A percentile compares a stretch with the other conserved stretches of the same genome.
Evolutionary conservation across 176 grass and related monocot genomes (phyloP).

Genomic region (sorghum (Sorghum bicolor)): DNA sequence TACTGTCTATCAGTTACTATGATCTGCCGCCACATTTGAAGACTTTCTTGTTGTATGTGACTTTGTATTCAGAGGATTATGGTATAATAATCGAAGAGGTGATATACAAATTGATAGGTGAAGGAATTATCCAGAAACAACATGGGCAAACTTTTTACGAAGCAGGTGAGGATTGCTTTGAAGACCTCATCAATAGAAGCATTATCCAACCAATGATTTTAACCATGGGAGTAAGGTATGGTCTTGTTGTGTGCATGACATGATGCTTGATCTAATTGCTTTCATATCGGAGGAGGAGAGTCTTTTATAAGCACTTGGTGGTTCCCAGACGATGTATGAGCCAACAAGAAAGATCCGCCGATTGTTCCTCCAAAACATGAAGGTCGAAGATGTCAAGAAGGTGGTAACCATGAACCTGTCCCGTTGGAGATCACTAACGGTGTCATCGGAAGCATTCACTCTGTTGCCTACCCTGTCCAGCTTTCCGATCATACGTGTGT

Average conservation of each 20-base stretch:
- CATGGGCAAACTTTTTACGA: not conserved
- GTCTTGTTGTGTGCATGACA: not conserved
- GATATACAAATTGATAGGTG: not conserved
- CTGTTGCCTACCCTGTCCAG: not conserved
- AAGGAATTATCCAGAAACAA: not conserved
- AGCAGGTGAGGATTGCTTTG: not conserved
- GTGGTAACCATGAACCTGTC: not conserved
- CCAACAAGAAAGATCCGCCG: not conserved
- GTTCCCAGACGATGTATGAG: too few species aligned
- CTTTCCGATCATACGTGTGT: not conserved
- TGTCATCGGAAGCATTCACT: not conserved
- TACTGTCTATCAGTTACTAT: constrained; percentile 9
- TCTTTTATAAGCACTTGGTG: not conserved
- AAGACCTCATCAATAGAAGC: not conserved
- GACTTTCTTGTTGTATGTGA: not conserved
- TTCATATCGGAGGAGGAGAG: not conserved
- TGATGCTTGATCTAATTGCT: constrained; percentile 26
- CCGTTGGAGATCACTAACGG: not conserved
- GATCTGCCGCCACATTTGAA: not conserved
- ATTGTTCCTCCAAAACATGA: not conserved
- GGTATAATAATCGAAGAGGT: fast-evolving
- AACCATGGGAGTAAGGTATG: fast-evolving
- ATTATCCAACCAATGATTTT: not conserved
- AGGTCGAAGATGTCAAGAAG: not conserved
- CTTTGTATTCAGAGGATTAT: not conserved